These are phyloP conservation scores for Penicillium sp. DNA, from an alignment of 2,329 filamentous ascomycete species.

Conservation along the genomic window DNA sequence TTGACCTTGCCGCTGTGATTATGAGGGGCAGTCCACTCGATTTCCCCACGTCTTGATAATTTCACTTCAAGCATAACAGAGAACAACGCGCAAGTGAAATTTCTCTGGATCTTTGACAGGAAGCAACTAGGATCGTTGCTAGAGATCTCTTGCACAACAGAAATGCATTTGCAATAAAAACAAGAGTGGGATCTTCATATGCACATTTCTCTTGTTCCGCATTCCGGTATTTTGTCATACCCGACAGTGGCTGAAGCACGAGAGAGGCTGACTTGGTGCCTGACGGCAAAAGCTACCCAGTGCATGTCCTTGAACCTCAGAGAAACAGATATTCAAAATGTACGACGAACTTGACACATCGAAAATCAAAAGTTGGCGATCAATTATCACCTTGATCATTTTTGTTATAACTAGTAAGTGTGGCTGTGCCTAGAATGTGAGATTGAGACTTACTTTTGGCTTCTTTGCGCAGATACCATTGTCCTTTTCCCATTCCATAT, in stretches of 20 bases:
- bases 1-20: background rate
- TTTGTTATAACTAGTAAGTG: slow-evolving; percentile 62
- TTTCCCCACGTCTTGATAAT: background rate
- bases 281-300: background rate
- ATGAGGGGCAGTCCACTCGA: background rate
- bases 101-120: background rate
- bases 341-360: slow-evolving; percentile 41
- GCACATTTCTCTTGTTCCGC: background rate
- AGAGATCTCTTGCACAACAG: background rate
- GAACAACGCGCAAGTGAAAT: background rate
- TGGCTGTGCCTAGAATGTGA: background rate
- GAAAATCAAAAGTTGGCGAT: slow-evolving; percentile 57
- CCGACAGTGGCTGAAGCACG: background rate
- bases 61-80: background rate
- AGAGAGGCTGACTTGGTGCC: slow-evolving; percentile 5
- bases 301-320: background rate
- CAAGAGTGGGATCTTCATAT: background rate
- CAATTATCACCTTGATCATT: slow-evolving; percentile 60
- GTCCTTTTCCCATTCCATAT: slow-evolving; percentile 63
- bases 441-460: slow-evolving; percentile 1
- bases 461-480: slow-evolving; percentile 48
- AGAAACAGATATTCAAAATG: slow-evolving; percentile 14
- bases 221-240: slow-evolving; percentile 9
- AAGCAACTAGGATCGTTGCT: background rate
- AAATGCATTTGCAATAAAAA: background rate